Percentiles rank a stretch among this genome's conserved stretches.
Evolutionary conservation across 176 grass and related monocot genomes (phyloP).

Genomic region (Elymus sibiricus): DNA sequence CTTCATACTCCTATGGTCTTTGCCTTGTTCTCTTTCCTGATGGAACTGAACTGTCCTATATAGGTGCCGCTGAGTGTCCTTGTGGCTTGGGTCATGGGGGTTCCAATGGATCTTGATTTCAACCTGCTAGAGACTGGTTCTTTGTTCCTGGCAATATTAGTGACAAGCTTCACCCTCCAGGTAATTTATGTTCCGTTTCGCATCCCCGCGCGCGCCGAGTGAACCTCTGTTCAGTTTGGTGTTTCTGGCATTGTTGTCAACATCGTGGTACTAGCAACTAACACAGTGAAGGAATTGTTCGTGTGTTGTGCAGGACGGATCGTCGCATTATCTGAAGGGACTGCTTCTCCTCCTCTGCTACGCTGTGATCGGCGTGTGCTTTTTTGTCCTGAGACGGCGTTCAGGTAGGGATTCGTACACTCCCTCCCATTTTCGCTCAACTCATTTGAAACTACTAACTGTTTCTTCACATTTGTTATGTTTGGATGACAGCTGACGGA

Average conservation of each 20-base stretch:
- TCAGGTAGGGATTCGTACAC: slow-evolving; percentile 35
- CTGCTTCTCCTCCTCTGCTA: slow-evolving; percentile 73
- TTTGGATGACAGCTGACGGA: slow-evolving; percentile 3
- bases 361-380: slow-evolving; percentile 50
- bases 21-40: background rate
- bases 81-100: slow-evolving; percentile 86
- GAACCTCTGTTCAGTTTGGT: background rate
- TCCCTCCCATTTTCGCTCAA: background rate
- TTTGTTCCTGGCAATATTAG: slow-evolving; percentile 71
- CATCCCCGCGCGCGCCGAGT: background rate
- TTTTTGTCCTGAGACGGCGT: slow-evolving; percentile 52
- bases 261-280: background rate
- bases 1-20: background rate
- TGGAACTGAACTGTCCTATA: background rate
- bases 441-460: background rate
- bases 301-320: slow-evolving; percentile 62
- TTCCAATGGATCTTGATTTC: slow-evolving; percentile 92
- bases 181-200: slow-evolving; percentile 15
- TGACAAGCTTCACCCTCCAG: slow-evolving; percentile 70
- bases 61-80: slow-evolving; percentile 69
- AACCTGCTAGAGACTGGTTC: slow-evolving; percentile 71
- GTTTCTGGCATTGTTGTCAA: background rate
- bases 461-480: background rate
- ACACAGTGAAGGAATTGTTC: background rate
- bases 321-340: slow-evolving; percentile 91